These are phyloP conservation scores for Odontarrhena argentea DNA, from an alignment of 345 rosid genomes.

Conservation along the genomic window DNA sequence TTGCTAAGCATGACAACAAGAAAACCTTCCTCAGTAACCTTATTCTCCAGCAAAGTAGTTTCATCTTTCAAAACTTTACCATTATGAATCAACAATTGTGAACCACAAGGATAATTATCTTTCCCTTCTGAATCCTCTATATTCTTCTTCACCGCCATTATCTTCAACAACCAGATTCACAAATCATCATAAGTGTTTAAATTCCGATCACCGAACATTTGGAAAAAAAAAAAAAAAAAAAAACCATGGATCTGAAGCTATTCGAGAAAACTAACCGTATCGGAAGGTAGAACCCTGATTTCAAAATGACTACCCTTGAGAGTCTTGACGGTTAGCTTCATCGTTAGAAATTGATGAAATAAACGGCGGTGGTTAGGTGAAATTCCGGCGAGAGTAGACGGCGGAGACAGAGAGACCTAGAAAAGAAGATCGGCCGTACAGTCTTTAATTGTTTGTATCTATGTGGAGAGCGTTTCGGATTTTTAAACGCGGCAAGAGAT, in stretches of 20 bases:
- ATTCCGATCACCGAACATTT: slow-evolving; percentile 3
- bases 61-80: slow-evolving; percentile 99
- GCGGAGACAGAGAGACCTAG: neutral
- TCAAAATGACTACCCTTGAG: slow-evolving; percentile 96
- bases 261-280: slow-evolving; percentile 62
- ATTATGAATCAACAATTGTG: slow-evolving; percentile 87
- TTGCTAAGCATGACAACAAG: slow-evolving; percentile 99
- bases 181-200: neutral
- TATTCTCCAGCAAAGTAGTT: slow-evolving; percentile 76
- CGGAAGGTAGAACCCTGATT: slow-evolving; percentile 87
- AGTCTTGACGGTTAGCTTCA: slow-evolving; percentile 98
- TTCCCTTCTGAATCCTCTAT: slow-evolving; percentile 96
- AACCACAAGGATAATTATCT: slow-evolving; percentile 95
- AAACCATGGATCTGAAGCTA: neutral
- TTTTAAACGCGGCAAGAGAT: too few relatives aligned
- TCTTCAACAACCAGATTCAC: slow-evolving; percentile 40
- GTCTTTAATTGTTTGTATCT: too few relatives aligned
- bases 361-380: slow-evolving; percentile 19
- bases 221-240: neutral
- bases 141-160: slow-evolving; percentile 97
- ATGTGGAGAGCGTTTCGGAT: too few relatives aligned
- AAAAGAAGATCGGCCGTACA: too few relatives aligned
- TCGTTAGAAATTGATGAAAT: slow-evolving; percentile 35
- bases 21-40: slow-evolving; percentile 91
- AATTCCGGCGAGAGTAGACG: slow-evolving; percentile 19